Base-by-base conservation (phyloP, 345 rosid genomes). In the Turritis glabra region DNA sequence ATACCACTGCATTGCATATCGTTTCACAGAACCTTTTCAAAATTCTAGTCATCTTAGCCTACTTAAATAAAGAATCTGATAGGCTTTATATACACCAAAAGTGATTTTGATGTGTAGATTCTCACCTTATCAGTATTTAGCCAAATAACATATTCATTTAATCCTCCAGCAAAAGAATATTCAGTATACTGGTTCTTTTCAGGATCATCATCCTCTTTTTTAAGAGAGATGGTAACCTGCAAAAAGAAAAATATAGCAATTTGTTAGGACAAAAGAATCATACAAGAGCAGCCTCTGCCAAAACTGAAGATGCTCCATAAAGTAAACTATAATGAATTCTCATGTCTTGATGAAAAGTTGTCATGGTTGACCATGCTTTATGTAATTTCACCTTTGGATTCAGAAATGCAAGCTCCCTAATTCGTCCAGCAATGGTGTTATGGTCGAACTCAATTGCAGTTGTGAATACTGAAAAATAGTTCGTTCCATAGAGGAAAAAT, bases 351-450 rank as follows among this genome's bases (percentile, higher is more conserved):
- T 17, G 54, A 62, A 27, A 77, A 54, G 14, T 23, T 17, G 18
- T 46, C 66, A 71, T 14, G 72, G 62, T 23, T 33, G 19, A 35
- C 48, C 38, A 59, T 14, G 61, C 47, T 48, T 66, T 50, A 59
- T 61, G 44, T 13, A 19, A 55, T 32, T 43, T 72, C 83, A 92
- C 98, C 88, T 90, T 87, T 32, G 99, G 98, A 76, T 96, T 96
- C 51, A 96, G 75, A 72, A 96, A 96, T 71, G 99, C 98, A 50
- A 92, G 96, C 77, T 96, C 99, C 74, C 99, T 86, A 67, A 95
- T 87, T 75, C 99, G 82, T 74, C 96, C 96, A 77, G 87, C 90
- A 63, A 96, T 81, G 41, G 94, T 90, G 82, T 83, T 83, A 81
- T 92, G 85, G 73, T 96, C 99, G 60, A 96, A 92, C 80, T 88